A percentile compares a stretch with the other conserved stretches of the same genome.
Conservation (phyloP, 192 early-diverging fungal genomes). For the Jimgerdemannia flammicorona region DNA sequence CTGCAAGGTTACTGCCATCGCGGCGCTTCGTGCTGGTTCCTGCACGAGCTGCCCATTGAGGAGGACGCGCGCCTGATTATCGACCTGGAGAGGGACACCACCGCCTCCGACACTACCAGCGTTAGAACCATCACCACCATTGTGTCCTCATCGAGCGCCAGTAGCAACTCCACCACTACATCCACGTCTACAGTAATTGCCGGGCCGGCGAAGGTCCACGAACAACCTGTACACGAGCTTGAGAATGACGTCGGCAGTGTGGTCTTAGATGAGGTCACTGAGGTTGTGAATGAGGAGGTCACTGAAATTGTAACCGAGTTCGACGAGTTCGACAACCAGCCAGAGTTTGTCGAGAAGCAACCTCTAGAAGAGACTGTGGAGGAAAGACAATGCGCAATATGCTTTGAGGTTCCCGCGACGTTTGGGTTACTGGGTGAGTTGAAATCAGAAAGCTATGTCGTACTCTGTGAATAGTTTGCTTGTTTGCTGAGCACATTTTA, state of each 20-base stretch:
- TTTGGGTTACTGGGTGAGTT: constrained; percentile 16
- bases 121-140: not conserved
- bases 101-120: not conserved
- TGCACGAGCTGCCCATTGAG: constrained; percentile 9
- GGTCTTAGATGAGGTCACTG: too few relatives aligned
- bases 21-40: constrained; percentile 14
- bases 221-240: not conserved
- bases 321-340: not conserved
- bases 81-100: not conserved
- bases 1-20: constrained; percentile 12
- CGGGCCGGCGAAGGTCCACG: not conserved
- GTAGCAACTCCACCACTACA: not conserved
- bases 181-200: not conserved
- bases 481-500: too few relatives aligned
- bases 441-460: not conserved
- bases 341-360: constrained; percentile 4
- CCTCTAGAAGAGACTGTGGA: constrained; percentile 3
- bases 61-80: not conserved
- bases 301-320: not conserved
- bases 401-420: constrained; percentile 15
- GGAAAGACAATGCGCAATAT: constrained; percentile 14
- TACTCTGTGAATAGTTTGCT: too few relatives aligned
- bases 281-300: not conserved
- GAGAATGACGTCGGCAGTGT: not conserved
- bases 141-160: not conserved